Evolutionary conservation across 306 rosid species (phyloP).

Genomic region (Trichosanthes truncata): DNA sequence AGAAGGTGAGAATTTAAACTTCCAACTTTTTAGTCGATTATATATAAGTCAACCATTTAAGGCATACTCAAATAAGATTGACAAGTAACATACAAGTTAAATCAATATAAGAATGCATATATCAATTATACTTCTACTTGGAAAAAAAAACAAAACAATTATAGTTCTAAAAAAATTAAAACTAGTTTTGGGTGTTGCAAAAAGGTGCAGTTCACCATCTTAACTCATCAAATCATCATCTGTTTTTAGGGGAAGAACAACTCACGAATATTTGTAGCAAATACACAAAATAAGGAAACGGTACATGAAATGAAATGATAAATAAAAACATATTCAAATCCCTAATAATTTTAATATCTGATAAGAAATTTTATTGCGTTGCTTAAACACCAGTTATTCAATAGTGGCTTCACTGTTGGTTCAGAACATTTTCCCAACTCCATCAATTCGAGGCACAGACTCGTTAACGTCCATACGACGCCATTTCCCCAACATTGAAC

Average conservation of each 20-base stretch:
- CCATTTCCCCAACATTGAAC: constrained; percentile 61
- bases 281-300: neutral
- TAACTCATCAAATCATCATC: neutral
- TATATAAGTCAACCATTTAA: no score
- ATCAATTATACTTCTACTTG: no score
- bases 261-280: neutral
- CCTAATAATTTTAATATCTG: neutral
- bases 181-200: neutral
- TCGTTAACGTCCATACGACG: constrained; percentile 63
- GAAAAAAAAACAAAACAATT: no score
- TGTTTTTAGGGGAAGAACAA: neutral
- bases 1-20: no score
- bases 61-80: no score
- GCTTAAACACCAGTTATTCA: neutral
- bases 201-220: no score
- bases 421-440: constrained; percentile 76
- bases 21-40: no score
- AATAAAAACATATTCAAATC: neutral
- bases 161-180: no score
- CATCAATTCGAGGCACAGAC: constrained; percentile 60
- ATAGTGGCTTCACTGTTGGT: neutral
- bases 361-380: neutral
- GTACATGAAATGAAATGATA: neutral
- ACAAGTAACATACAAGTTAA: no score
- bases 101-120: no score